Evolutionary conservation across 257 asterid species (phyloP), one percentile per base, ranked within the genome.

Genomic region (Solanum chiquidenum): DNA sequence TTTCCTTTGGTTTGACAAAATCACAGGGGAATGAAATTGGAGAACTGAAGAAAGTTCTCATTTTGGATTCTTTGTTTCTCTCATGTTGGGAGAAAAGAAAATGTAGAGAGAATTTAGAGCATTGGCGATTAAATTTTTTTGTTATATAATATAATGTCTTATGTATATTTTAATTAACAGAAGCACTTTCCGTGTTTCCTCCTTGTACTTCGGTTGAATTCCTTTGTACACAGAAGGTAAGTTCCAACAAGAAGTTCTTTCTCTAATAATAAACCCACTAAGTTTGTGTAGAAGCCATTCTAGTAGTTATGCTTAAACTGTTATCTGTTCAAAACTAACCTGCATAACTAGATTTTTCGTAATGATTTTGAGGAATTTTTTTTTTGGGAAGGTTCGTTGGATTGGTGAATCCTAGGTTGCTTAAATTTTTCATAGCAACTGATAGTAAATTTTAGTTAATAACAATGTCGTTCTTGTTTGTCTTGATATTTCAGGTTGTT

Each of bases 401-500:
- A 31, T 31, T 82, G 86, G 68, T 49, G 44, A 49, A 82, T 82
- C 31, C 25, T 82, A 49, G 44, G 86, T 80, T 80, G 66, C 85
- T 80, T 9, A 76, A 40, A 31, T 46, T 0, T 27, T 11, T 21
- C 83, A 23, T 23, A 23, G 55, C 14, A 75, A 46, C 18, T 80
- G 64, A 27, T 46, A 27, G 85, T 20, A 42, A 14, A 44, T 1
- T 80, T 44, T 80, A 44, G 66, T 4, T 80, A 31, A 29, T 49
- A 33, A 29, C 71, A 46, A 20, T 49, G 1, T 46, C 12, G 0
- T 49, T 82, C 69, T 80, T 82, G 44, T 31, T 82, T 29, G 31
- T 62, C 71, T 31, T 82, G 42, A 49, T 49, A 18, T 82, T 89
- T 88, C 94, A 97, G 99, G 94, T 95, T 90, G 88, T 90, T 90